These are phyloP conservation scores for Pichia nanzhaoensis DNA, from an alignment of 805 yeast genomes.

Conservation along the genomic window DNA sequence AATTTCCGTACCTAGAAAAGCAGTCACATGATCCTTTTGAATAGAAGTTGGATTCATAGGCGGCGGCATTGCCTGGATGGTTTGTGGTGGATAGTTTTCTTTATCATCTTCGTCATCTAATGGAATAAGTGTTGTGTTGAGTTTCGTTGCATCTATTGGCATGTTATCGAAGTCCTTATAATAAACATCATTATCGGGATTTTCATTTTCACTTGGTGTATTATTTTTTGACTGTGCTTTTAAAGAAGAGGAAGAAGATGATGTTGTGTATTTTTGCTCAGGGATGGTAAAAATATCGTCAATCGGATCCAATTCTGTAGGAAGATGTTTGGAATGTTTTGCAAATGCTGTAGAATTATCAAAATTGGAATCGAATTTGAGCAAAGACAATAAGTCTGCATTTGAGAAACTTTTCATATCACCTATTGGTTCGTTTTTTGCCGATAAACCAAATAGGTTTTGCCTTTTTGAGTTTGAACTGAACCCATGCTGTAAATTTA, in stretches of 20 bases:
- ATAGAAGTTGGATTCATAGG: not conserved
- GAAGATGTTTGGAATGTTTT: not conserved
- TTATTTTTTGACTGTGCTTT: constrained; percentile 8
- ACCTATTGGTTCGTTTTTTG: not conserved
- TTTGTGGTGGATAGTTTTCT: constrained; percentile 20
- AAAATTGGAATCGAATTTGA: not conserved
- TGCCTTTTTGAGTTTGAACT: not conserved
- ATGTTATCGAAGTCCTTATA: constrained; percentile 29
- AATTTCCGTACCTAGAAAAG: constrained; percentile 24
- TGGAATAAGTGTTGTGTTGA: constrained; percentile 47
- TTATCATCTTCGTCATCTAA: constrained; percentile 36
- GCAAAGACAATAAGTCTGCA: constrained; percentile 1
- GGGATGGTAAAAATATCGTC: constrained; percentile 9
- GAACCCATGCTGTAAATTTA: constrained; percentile 7
- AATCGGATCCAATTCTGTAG: constrained; percentile 1
- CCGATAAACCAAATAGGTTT: not conserved
- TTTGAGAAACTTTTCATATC: not conserved
- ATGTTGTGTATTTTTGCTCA: not conserved
- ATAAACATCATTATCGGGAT: not conserved
- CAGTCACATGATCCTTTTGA: constrained; percentile 8
- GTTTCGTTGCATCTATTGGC: constrained; percentile 41
- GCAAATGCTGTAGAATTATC: not conserved
- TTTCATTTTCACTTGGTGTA: constrained; percentile 4
- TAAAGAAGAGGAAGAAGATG: constrained; percentile 1
- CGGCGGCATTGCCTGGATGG: constrained; percentile 1